Evolutionary conservation across 2,329 filamentous ascomycete species (phyloP).

Genomic region (Albophoma yamanashiensis): DNA sequence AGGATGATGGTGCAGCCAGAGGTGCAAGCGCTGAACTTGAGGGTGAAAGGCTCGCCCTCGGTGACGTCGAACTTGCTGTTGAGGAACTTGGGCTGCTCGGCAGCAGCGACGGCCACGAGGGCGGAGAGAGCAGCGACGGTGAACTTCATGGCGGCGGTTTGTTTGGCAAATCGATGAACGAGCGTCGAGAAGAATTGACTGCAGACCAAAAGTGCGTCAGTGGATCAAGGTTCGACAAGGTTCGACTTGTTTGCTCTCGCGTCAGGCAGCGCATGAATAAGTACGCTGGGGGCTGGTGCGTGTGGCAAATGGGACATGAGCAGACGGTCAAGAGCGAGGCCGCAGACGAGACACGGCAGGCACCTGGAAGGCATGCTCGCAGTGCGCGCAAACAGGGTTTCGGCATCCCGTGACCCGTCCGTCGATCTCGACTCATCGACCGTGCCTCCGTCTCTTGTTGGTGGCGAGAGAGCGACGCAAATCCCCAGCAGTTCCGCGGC

Average conservation of each 20-base stretch:
- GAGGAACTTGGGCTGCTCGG: conserved; percentile 17
- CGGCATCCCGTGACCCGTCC: neutral
- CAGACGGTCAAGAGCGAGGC: neutral
- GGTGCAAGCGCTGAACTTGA: conserved; percentile 20
- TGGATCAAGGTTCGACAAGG: no score
- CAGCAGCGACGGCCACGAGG: conserved; percentile 16
- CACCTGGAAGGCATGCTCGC: neutral
- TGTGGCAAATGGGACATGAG: neutral
- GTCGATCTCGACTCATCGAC: neutral
- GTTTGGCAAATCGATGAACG: neutral
- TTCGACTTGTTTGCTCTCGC: neutral
- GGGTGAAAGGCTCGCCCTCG: conserved; percentile 19
- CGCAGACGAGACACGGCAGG: neutral
- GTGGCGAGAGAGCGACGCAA: neutral
- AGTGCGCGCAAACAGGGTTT: neutral
- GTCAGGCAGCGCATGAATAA: no score
- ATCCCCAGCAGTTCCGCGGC: neutral
- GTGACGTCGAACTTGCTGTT: conserved; percentile 18
- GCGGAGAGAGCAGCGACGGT: conserved; percentile 18
- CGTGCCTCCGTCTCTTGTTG: neutral
- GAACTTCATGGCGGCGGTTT: conserved; percentile 23
- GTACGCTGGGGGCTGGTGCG: no score
- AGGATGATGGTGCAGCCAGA: conserved; percentile 23
- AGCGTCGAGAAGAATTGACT: neutral
- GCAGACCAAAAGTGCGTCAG: neutral